Conservation (phyloP, 129 eudicot species). For the Logfia minima region DNA sequence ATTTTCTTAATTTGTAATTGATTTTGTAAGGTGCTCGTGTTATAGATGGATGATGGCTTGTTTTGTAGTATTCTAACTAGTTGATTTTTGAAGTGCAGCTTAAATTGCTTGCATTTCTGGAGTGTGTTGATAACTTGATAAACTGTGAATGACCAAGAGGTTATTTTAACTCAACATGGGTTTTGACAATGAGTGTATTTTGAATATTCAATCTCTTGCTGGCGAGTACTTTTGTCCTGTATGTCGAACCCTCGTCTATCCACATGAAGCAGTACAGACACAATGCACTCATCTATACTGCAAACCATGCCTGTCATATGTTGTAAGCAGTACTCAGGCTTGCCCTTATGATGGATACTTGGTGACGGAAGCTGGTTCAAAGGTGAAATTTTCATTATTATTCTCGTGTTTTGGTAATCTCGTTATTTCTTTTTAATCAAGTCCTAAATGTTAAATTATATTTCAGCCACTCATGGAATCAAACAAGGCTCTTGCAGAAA, state of each 20-base stretch:
- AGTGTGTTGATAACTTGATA: conserved; percentile 23
- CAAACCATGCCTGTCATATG: conserved; percentile 81
- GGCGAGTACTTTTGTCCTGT: conserved; percentile 99
- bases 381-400: conserved; percentile 38
- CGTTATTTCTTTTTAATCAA: neutral
- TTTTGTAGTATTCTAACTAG: neutral
- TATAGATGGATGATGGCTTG: neutral
- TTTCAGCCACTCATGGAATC: conserved; percentile 82
- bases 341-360: conserved; percentile 96
- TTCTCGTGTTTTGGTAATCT: conserved; percentile 1
- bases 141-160: conserved; percentile 25
- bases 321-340: conserved; percentile 75
- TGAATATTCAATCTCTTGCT: conserved; percentile 77
- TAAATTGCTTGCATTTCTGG: conserved; percentile 3
- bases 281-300: conserved; percentile 93
- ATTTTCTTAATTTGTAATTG: neutral
- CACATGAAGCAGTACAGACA: conserved; percentile 87
- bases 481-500: conserved; percentile 75
- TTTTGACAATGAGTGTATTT: conserved; percentile 84
- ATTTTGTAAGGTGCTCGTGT: conserved; percentile 11
- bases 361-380: conserved; percentile 87
- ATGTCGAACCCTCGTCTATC: conserved; percentile 91
- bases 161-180: conserved; percentile 58
- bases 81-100: neutral
- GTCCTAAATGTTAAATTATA: neutral